Conservation (phyloP, 495 filamentous ascomycete species). For the Aspergillus kassunensis region DNA sequence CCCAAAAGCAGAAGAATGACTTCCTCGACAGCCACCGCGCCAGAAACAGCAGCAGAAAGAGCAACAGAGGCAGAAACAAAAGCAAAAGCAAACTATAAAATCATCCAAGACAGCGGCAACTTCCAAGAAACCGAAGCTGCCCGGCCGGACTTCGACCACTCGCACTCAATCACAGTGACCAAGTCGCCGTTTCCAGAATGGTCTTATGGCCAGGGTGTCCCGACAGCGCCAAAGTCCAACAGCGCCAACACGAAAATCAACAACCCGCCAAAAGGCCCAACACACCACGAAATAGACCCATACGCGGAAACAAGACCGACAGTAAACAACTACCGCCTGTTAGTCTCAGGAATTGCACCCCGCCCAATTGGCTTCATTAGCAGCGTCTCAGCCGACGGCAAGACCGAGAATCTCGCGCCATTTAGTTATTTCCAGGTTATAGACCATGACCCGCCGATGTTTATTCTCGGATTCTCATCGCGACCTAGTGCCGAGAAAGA, state of each 20-base stretch:
- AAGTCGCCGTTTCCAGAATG: slow-evolving; percentile 62
- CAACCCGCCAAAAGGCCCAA: slow-evolving; percentile 16
- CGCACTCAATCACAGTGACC: slow-evolving; percentile 53
- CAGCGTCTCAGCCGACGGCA: slow-evolving; percentile 46
- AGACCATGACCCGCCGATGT: slow-evolving; percentile 81
- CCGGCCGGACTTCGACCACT: slow-evolving; percentile 55
- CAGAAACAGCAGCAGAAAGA: not conserved
- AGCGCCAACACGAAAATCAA: no score
- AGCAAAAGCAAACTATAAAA: slow-evolving; percentile 24
- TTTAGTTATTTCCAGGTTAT: slow-evolving; percentile 79
- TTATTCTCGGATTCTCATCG: slow-evolving; percentile 67
- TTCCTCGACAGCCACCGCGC: not conserved
- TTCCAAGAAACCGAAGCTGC: slow-evolving; percentile 67
- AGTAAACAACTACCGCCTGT: slow-evolving; percentile 79
- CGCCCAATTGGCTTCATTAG: slow-evolving; percentile 63
- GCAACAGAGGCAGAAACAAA: slow-evolving; percentile 13
- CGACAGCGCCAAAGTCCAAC: slow-evolving; percentile 42
- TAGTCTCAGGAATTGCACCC: slow-evolving; percentile 78
- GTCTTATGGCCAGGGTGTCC: slow-evolving; percentile 68
- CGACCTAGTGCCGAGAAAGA: slow-evolving; percentile 61
- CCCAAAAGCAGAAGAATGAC: not conserved
- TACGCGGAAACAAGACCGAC: slow-evolving; percentile 61
- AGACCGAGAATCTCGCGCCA: slow-evolving; percentile 69
- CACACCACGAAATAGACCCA: slow-evolving; percentile 74
- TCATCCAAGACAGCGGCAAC: slow-evolving; percentile 39